Evolutionary conservation across 1,284 basidiomycete species (phyloP).

Genomic region (Tilletia setariae): DNA sequence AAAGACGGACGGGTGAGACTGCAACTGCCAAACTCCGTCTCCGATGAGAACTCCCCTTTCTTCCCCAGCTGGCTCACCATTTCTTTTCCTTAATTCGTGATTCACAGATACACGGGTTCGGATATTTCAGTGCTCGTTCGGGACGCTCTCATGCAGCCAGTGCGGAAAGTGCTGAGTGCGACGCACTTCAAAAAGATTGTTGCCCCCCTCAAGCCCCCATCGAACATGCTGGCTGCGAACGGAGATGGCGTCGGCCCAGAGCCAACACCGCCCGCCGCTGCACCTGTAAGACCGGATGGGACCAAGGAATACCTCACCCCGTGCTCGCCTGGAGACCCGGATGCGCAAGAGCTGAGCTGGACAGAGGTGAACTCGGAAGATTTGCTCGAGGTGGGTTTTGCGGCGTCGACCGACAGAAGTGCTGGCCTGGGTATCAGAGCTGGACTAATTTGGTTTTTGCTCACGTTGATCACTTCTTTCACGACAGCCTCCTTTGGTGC

Average conservation of each 20-base stretch:
- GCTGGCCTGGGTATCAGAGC: not conserved
- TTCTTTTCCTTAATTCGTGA: too few species aligned
- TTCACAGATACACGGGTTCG: conserved; percentile 76
- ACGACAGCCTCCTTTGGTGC: conserved; percentile 29
- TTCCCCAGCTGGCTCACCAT: too few species aligned
- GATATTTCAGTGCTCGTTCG: conserved; percentile 94
- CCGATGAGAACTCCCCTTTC: too few species aligned
- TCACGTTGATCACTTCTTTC: not conserved
- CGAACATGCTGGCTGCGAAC: conserved; percentile 27
- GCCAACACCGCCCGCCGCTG: not conserved
- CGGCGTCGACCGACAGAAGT: too few species aligned
- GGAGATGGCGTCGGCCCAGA: conserved; percentile 18
- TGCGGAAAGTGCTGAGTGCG: conserved; percentile 89
- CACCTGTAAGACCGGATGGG: conserved; percentile 53
- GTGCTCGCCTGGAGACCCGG: conserved; percentile 87
- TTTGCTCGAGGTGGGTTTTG: conserved; percentile 73
- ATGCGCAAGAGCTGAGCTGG: conserved; percentile 87
- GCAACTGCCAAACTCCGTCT: too few species aligned
- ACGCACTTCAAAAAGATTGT: conserved; percentile 81
- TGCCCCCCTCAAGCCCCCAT: conserved; percentile 37
- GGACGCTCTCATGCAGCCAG: conserved; percentile 97
- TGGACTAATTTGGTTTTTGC: not conserved
- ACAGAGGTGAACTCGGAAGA: conserved; percentile 87
- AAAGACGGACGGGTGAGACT: conserved; percentile 75
- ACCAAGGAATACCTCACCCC: conserved; percentile 70